A percentile compares a stretch with the other conserved stretches of the same genome.
Conservation (phyloP, 805 yeast genomes). For the Ogataea haglerorum region DNA sequence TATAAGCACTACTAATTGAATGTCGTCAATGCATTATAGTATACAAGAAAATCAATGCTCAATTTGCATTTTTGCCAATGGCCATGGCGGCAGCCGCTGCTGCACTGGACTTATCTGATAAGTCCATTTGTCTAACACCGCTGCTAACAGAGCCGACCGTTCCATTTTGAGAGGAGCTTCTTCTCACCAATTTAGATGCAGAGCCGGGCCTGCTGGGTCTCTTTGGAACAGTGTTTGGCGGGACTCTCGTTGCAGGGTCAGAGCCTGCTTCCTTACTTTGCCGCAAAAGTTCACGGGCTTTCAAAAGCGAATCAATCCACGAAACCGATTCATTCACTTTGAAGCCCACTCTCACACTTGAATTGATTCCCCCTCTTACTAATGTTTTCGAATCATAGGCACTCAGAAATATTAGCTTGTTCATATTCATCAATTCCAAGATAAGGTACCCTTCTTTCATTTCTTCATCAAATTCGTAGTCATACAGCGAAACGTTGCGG, state of each 20-base stretch:
- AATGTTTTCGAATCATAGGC: constrained; percentile 37
- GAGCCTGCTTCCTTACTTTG: constrained; percentile 25
- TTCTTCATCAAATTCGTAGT: constrained; percentile 68
- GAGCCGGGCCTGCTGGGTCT: constrained; percentile 1
- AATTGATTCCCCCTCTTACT: constrained; percentile 32
- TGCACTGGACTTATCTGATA: constrained; percentile 12
- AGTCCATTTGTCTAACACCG: constrained; percentile 4
- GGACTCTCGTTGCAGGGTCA: neutral
- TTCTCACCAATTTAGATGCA: neutral
- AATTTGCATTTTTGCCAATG: constrained; percentile 13
- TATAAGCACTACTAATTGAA: constrained; percentile 29
- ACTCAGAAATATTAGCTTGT: constrained; percentile 54
- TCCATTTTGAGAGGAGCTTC: constrained; percentile 8
- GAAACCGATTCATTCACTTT: constrained; percentile 47
- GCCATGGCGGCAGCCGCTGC: constrained; percentile 26
- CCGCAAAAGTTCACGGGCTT: constrained; percentile 55
- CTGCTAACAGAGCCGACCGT: neutral
- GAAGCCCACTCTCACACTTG: constrained; percentile 34
- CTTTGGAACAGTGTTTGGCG: neutral
- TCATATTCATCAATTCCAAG: constrained; percentile 55
- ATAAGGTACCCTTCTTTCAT: constrained; percentile 59
- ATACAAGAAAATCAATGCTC: neutral
- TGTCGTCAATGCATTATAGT: constrained; percentile 5
- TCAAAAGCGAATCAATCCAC: constrained; percentile 70
- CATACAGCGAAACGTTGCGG: constrained; percentile 67